Evolutionary conservation across 192 early-diverging fungal species (phyloP), one percentile per base, ranked within the genome.

Genomic region (Chytriomyces hyalinus): DNA sequence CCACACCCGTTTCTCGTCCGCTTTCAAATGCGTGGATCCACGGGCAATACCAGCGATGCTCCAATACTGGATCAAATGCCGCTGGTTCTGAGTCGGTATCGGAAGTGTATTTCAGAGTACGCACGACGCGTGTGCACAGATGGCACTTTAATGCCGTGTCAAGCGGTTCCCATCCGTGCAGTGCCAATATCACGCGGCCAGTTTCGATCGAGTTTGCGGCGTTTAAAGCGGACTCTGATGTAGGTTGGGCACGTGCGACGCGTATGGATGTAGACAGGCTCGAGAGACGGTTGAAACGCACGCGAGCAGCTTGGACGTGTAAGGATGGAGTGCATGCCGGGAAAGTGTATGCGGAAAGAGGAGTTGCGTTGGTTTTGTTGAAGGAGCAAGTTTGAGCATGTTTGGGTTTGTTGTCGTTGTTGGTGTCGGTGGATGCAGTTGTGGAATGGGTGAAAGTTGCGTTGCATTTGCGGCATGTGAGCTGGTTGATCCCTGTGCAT

Each of bases 11-110:
- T 36, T 13, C 13, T 28, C 15, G 15, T 28, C 36, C 7, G 20
- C 15, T 59, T 57, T 9, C 9, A 24, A 22, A 49, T 53, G n/a
- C 4, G 36, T 36, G 36, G 36, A 71, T 71, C 70, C 70, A 71
- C 7, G 70, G 70, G 10, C 70, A 71, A 10, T 71, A 71, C 70
- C 70, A 71, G 10, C 70, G 48, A 36, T 71, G 70, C 36, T 71
- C 70, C 13, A 24, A 10, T 8, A 24, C 7, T 24, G 70, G 50
- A 71, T 71, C 53, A 11, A 71, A 71, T 1, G 9, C 10, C 3
- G 10, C 43, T 9, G 43, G 36, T 17, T 43, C 26, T 48, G 67
- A 13, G 11, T 26, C 8, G 0, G 67, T 68, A 15, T 26, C 10
- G 15, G 67, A 17, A 26, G 24, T 68, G 8, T 57, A 71, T 59